Conservation (phyloP, 352 stramenopile genomes). For the Pythium sukuiense region DNA sequence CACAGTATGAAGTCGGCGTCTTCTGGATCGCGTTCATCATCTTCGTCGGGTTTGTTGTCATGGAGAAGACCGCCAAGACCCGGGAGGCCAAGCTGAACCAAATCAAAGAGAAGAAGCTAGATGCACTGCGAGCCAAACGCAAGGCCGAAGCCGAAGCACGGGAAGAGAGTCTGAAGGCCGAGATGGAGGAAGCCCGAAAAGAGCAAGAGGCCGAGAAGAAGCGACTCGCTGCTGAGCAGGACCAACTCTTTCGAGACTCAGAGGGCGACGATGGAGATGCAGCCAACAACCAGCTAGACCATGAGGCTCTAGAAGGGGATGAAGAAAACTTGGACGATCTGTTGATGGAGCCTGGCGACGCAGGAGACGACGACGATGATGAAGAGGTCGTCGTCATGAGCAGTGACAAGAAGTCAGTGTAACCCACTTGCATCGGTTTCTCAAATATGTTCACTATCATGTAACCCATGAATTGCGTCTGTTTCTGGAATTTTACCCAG, state of each 20-base stretch:
- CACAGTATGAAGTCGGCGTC: constrained; percentile 65
- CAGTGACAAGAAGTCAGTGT: constrained; percentile 13
- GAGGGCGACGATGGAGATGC: constrained; percentile 28
- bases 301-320: constrained; percentile 16
- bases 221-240: constrained; percentile 36
- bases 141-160: constrained; percentile 36
- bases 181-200: constrained; percentile 38
- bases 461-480: constrained; percentile 2
- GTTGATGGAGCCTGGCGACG: constrained; percentile 18
- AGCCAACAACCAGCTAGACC: constrained; percentile 22
- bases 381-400: constrained; percentile 19
- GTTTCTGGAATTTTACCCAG: background rate
- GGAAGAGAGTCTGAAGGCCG: constrained; percentile 33
- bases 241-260: constrained; percentile 45
- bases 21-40: constrained; percentile 65
- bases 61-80: constrained; percentile 42
- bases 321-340: constrained; percentile 24
- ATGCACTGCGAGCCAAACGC: constrained; percentile 32
- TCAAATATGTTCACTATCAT: background rate
- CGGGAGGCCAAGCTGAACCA: constrained; percentile 21
- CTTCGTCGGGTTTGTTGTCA: constrained; percentile 47
- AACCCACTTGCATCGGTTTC: constrained; percentile 5
- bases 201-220: constrained; percentile 45
- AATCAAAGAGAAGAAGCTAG: constrained; percentile 42
- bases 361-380: constrained; percentile 29